Conservation (phyloP, 495 filamentous ascomycete species). For the Neurospora pannonica region DNA sequence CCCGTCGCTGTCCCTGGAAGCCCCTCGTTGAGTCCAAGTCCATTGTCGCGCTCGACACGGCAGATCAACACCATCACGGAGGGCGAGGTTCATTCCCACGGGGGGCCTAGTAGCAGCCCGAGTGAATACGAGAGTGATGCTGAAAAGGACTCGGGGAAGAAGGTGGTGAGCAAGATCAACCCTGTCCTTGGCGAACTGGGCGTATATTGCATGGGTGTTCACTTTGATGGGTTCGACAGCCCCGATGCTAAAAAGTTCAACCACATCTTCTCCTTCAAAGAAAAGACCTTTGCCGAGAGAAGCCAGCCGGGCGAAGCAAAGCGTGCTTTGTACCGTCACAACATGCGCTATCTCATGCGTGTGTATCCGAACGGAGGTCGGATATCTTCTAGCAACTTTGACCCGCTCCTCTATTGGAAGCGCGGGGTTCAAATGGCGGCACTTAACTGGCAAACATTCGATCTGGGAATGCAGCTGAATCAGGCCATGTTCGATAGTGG, state of each 20-base stretch:
- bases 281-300: slow-evolving; percentile 70
- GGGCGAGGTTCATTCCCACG: slow-evolving; percentile 33
- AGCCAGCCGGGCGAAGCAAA: slow-evolving; percentile 64
- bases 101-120: slow-evolving; percentile 41
- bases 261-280: slow-evolving; percentile 89
- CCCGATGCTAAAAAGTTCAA: slow-evolving; percentile 75
- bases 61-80: slow-evolving; percentile 41
- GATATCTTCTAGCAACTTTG: slow-evolving; percentile 80
- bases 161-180: slow-evolving; percentile 75
- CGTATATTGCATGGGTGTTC: slow-evolving; percentile 81
- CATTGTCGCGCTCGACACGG: slow-evolving; percentile 24
- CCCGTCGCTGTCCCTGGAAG: slow-evolving; percentile 46
- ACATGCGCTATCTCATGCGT: slow-evolving; percentile 82
- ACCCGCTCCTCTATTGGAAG: slow-evolving; percentile 85
- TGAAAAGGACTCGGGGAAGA: slow-evolving; percentile 45
- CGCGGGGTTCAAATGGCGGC: slow-evolving; percentile 95
- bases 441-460: slow-evolving; percentile 97
- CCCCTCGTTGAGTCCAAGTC: slow-evolving; percentile 37
- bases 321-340: slow-evolving; percentile 71
- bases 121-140: slow-evolving; percentile 50
- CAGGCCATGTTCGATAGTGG: slow-evolving; percentile 97
- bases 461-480: slow-evolving; percentile 88
- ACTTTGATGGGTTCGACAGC: slow-evolving; percentile 64
- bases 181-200: slow-evolving; percentile 76
- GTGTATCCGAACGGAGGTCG: slow-evolving; percentile 81